Conservation (phyloP, 2,329 filamentous ascomycete species). For the Tolypocladium pustulatum region DNA sequence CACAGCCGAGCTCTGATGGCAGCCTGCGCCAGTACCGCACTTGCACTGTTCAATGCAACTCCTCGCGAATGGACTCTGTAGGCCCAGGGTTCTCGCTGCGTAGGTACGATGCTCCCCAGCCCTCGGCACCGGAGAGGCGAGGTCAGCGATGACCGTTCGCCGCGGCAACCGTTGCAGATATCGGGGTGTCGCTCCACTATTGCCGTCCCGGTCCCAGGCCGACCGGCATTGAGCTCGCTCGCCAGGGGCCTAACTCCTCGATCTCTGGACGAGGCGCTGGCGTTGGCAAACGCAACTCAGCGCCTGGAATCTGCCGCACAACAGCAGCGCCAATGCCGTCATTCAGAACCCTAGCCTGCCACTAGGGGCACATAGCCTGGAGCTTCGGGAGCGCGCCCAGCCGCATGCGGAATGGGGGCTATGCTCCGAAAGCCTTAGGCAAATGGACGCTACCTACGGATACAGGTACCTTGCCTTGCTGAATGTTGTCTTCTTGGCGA, state of each 20-base stretch:
- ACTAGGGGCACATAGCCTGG: constrained; percentile 4
- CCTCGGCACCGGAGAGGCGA: not conserved
- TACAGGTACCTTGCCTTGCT: no score
- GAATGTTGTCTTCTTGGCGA: no score
- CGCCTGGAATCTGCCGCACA: not conserved
- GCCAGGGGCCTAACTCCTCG: not conserved
- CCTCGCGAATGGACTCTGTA: no score
- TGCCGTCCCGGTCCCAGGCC: not conserved
- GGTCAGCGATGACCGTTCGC: not conserved
- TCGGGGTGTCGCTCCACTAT: not conserved
- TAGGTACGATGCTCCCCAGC: no score
- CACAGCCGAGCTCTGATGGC: no score
- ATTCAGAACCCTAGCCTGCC: constrained; percentile 4
- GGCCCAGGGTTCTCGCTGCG: no score
- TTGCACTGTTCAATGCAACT: no score
- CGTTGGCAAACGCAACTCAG: not conserved
- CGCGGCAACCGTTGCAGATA: not conserved
- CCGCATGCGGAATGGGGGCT: constrained; percentile 11
- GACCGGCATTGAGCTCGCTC: not conserved
- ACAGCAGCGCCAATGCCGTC: constrained; percentile 2
- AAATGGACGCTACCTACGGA: not conserved
- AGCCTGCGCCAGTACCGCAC: no score
- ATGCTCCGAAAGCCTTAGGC: not conserved
- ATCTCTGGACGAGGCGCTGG: not conserved
- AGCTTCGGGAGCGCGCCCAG: constrained; percentile 1